phyloP scores from a whole-genome alignment of 2,329 filamentous ascomycete species.

The Colletotrichum higginsianum region DNA sequence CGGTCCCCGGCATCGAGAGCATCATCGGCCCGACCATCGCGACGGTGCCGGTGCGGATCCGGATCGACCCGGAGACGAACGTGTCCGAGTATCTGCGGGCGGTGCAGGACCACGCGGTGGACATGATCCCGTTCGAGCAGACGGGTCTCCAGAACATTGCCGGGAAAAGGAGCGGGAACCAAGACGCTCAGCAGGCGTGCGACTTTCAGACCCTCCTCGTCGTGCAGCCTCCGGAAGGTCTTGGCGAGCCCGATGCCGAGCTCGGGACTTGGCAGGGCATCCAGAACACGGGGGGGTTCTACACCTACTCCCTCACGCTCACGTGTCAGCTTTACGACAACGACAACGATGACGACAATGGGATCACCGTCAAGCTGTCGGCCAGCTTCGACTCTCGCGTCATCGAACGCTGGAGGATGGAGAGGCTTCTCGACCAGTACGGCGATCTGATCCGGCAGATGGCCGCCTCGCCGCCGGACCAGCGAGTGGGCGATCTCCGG shows the following conservation, averaged over 20 bases:
- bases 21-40: constrained; percentile 50
- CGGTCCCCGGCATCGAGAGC: constrained; percentile 46
- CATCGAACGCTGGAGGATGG: constrained; percentile 1
- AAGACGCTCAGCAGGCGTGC: constrained; percentile 25
- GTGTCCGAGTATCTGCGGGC: constrained; percentile 27
- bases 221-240: constrained; percentile 44
- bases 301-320: background rate
- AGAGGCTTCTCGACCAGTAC: background rate
- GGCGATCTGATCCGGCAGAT: constrained; percentile 1
- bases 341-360: background rate
- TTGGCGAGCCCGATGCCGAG: background rate
- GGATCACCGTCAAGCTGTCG: background rate
- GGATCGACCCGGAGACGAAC: constrained; percentile 31
- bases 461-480: background rate
- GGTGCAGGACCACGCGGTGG: constrained; percentile 34
- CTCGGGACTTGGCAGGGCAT: background rate
- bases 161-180: constrained; percentile 22
- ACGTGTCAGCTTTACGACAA: background rate
- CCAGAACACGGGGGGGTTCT: background rate
- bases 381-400: background rate
- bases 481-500: background rate
- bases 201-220: constrained; percentile 49
- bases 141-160: constrained; percentile 43
- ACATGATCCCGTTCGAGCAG: constrained; percentile 45
- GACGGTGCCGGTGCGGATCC: constrained; percentile 48